These are phyloP conservation scores for Phytophthora chlamydospora DNA, from an alignment of 352 stramenopile genomes.

Conservation along the genomic window DNA sequence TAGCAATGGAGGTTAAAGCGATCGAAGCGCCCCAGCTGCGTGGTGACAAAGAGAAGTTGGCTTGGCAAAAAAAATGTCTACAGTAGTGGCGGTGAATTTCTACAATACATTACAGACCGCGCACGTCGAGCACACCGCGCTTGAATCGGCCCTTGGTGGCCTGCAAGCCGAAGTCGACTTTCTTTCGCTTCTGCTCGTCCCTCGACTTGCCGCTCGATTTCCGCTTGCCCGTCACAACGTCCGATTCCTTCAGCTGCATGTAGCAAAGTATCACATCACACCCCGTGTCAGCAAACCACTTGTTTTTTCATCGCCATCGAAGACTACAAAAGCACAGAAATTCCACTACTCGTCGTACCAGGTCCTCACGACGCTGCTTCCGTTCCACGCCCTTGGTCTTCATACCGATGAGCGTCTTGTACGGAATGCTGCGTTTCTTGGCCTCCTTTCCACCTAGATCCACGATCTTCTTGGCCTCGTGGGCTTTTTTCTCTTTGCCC, in stretches of 20 bases:
- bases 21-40: too few species aligned
- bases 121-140: slow-evolving; percentile 76
- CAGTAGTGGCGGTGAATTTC: not conserved
- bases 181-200: slow-evolving; percentile 69
- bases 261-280: slow-evolving; percentile 5
- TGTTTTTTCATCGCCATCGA: not conserved
- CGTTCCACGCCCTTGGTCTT: slow-evolving; percentile 64
- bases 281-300: slow-evolving; percentile 1
- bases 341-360: slow-evolving; percentile 39
- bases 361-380: slow-evolving; percentile 61
- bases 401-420: slow-evolving; percentile 76
- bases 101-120: slow-evolving; percentile 44
- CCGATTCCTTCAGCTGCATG: slow-evolving; percentile 64
- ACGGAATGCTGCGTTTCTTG: slow-evolving; percentile 66
- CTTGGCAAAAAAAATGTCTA: slow-evolving; percentile 1
- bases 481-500: slow-evolving; percentile 81
- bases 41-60: too few species aligned
- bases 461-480: slow-evolving; percentile 78
- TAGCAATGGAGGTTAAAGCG: not conserved
- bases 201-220: slow-evolving; percentile 49
- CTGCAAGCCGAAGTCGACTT: slow-evolving; percentile 76
- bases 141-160: slow-evolving; percentile 79
- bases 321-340: too few species aligned
- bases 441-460: slow-evolving; percentile 64
- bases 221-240: slow-evolving; percentile 74